Base-by-base conservation (phyloP, 2,329 filamentous ascomycete species). In the Rasamsonia emersonii region DNA sequence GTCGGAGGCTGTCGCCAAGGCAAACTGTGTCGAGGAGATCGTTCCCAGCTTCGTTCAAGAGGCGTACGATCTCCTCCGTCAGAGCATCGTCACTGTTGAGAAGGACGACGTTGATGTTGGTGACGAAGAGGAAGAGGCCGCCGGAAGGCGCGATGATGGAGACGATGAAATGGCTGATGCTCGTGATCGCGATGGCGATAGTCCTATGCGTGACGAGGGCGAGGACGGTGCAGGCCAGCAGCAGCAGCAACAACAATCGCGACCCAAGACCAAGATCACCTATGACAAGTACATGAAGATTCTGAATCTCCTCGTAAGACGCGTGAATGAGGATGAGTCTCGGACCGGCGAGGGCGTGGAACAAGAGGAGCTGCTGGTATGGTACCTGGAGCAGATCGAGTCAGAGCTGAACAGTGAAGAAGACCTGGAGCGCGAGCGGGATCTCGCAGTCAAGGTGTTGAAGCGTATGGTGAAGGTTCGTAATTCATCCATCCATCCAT, bases 31-130 rank as follows among this genome's bases (percentile, higher is more conserved):
- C 9, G 83, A 89, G 48, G 86, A 95, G 42, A 82, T 98, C 39
- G 79, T 78, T 0, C 72, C 82, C 1, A 74, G 75, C 0, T 93
- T 96, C 61, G 91, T 98, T 10, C 73, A 82, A 24, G 91, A 98
- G 61, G 91, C 89, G 0, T 96, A 82, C 59, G 86, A 91, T 47
- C 73, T 98, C 7, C 74, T 98, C 9, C 73, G 86, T 24, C 88
- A 95, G 61, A 91, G 83, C 58, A 98, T 98, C 56, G 95, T 98
- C 49, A 91, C 83, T 2, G 91, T 98, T 16, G 91, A 98, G 61
- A 91, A 96, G 52, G 91, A 98, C 48, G 91, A 98, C 49, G 79
- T 98, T 10, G 89, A 96, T 52, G 80, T 98, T 39, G 86, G 94
- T 32, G 86, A 88, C 4, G 80, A 85, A 3, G 81, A 83, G 13